Percentiles rank a stretch among this genome's conserved stretches.
Evolutionary conservation across 2,329 filamentous ascomycete species (phyloP).

Genomic region (Neonectria neomacrospora): DNA sequence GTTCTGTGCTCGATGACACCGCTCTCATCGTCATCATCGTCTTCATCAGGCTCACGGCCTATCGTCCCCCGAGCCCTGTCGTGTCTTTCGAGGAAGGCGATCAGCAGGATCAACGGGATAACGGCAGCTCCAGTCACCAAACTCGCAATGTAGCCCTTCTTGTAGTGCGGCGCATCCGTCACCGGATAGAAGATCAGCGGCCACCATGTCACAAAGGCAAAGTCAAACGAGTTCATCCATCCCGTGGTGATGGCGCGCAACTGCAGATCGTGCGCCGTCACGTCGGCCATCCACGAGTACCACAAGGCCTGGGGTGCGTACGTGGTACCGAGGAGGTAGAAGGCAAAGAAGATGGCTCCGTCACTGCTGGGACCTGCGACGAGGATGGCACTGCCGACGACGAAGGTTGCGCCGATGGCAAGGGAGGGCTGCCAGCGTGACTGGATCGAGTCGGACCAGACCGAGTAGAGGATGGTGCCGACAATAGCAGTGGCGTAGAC

Average conservation of each 20-base stretch:
- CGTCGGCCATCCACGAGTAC: background rate
- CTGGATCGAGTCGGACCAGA: background rate
- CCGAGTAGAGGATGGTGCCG: background rate
- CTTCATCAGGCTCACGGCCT: no score
- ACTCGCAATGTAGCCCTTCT: no score
- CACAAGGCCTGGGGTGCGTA: background rate
- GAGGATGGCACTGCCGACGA: no score
- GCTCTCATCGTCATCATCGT: no score
- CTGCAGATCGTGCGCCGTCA: slow-evolving; percentile 4
- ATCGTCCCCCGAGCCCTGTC: no score
- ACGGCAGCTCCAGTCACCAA: no score
- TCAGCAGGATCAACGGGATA: no score
- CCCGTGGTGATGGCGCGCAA: slow-evolving; percentile 11
- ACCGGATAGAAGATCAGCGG: slow-evolving; percentile 16
- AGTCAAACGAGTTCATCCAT: slow-evolving; percentile 19
- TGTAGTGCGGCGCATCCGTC: no score
- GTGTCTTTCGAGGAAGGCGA: no score
- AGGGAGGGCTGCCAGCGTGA: background rate
- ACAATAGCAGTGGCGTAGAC: background rate
- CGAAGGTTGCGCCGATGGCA: slow-evolving; percentile 3
- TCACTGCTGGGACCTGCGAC: background rate
- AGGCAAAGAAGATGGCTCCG: background rate
- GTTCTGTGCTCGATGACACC: no score
- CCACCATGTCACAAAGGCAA: slow-evolving; percentile 18
- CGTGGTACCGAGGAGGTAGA: background rate